phyloP scores from a whole-genome alignment of 75 land plant species.

The Azolla pinnata region DNA sequence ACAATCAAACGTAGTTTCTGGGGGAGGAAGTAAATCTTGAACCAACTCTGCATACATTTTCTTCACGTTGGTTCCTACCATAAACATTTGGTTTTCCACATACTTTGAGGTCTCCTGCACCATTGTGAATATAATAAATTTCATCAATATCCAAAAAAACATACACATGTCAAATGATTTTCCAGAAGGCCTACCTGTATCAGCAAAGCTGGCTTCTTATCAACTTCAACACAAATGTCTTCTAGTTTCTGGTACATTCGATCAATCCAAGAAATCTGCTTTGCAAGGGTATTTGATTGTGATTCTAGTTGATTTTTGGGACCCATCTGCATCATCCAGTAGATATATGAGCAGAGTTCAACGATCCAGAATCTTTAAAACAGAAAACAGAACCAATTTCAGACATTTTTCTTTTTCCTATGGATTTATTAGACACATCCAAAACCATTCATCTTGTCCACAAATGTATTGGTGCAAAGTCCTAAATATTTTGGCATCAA shows the following conservation, averaged over 20 bases:
- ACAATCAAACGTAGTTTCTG: neutral
- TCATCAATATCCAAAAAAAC: neutral
- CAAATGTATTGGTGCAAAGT: too few species aligned
- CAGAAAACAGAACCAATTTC: too few species aligned
- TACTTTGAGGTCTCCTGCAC: neutral
- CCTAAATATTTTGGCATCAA: too few species aligned
- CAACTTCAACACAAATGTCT: slow-evolving; percentile 4
- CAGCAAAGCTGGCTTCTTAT: neutral
- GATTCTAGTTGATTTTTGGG: too few species aligned
- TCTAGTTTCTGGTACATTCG: slow-evolving; percentile 7
- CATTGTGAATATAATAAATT: neutral
- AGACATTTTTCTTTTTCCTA: too few species aligned
- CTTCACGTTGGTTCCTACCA: neutral
- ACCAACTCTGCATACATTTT: neutral
- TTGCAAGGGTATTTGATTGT: neutral
- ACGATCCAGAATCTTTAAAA: too few species aligned
- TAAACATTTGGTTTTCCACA: neutral
- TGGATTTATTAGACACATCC: too few species aligned
- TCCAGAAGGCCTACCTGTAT: neutral
- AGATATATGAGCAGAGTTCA: too few species aligned
- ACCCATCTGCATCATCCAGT: too few species aligned
- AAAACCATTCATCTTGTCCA: too few species aligned
- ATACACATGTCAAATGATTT: too few species aligned
- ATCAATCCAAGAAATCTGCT: slow-evolving; percentile 8
- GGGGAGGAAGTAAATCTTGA: slow-evolving; percentile 2